phyloP scores from a whole-genome alignment of 495 filamentous ascomycete species.

The Daldinia concentrica region DNA sequence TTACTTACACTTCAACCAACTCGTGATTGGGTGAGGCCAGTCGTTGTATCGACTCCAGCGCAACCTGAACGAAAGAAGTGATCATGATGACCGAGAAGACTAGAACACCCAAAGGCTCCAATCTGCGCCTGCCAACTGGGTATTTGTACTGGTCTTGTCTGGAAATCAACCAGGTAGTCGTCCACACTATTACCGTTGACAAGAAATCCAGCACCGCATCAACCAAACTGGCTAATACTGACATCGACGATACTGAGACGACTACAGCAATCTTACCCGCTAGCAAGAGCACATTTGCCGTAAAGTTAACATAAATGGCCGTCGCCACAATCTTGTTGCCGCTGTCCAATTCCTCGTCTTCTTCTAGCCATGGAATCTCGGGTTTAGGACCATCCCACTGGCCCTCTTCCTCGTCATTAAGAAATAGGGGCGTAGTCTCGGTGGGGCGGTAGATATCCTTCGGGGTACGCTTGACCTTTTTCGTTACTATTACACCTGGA shows the following conservation, averaged over 20 bases:
- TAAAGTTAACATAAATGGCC: conserved; percentile 86
- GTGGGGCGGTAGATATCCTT: conserved; percentile 81
- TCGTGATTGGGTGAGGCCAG: conserved; percentile 71
- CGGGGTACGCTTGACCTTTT: conserved; percentile 78
- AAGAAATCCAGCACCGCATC: conserved; percentile 90
- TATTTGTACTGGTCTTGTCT: conserved; percentile 82
- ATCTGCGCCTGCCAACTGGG: conserved; percentile 75
- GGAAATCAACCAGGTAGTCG: conserved; percentile 78
- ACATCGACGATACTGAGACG: conserved; percentile 81
- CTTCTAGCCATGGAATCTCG: conserved; percentile 62
- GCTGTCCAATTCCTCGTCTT: conserved; percentile 68
- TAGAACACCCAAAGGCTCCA: conserved; percentile 82
- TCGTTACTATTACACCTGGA: conserved; percentile 20
- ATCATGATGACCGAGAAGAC: conserved; percentile 88
- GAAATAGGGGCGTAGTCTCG: conserved; percentile 72
- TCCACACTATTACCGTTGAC: conserved; percentile 86
- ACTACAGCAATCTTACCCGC: conserved; percentile 83
- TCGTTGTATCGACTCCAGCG: conserved; percentile 72
- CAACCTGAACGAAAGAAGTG: conserved; percentile 87
- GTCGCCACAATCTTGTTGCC: conserved; percentile 73
- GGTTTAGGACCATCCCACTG: conserved; percentile 49
- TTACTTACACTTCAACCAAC: conserved; percentile 70
- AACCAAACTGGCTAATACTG: conserved; percentile 87
- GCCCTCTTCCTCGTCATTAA: conserved; percentile 47
- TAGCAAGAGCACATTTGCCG: conserved; percentile 82